Percentiles rank a stretch among this genome's conserved stretches.
These are phyloP conservation scores for Colletotrichum tabaci DNA, from an alignment of 2,329 filamentous ascomycete genomes.

Conservation along the genomic window DNA sequence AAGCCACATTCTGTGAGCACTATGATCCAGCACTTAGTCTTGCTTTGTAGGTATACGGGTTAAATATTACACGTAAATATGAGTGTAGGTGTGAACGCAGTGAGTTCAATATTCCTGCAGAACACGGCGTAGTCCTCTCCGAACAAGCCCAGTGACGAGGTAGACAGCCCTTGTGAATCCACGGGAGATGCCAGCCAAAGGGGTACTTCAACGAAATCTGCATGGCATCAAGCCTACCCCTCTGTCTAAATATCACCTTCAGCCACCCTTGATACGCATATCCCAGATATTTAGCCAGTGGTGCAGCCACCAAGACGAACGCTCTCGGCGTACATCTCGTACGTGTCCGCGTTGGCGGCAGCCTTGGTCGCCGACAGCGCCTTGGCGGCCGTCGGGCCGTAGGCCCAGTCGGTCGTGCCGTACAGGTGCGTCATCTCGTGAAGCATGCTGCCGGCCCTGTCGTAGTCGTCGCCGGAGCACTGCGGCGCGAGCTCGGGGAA, in stretches of 20 bases:
- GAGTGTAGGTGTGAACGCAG: too few relatives aligned
- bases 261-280: background rate
- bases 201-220: background rate
- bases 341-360: slow-evolving; percentile 38
- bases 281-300: slow-evolving; percentile 14
- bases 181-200: too few relatives aligned
- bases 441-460: slow-evolving; percentile 33
- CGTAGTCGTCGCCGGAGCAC: slow-evolving; percentile 38
- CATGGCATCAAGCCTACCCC: background rate
- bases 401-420: slow-evolving; percentile 34
- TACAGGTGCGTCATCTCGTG: slow-evolving; percentile 41
- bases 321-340: slow-evolving; percentile 41
- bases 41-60: too few relatives aligned
- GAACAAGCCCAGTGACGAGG: background rate
- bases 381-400: slow-evolving; percentile 31
- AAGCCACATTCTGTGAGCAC: too few relatives aligned
- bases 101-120: background rate
- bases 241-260: background rate
- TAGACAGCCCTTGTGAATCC: background rate
- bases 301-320: slow-evolving; percentile 40
- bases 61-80: too few relatives aligned
- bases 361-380: slow-evolving; percentile 33
- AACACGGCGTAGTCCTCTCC: background rate
- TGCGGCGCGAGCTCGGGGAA: slow-evolving; percentile 33
- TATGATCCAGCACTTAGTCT: too few relatives aligned